Evolutionary conservation across 179 eudicot genomes (phyloP).

Genomic region (Vitellaria paradoxa): DNA sequence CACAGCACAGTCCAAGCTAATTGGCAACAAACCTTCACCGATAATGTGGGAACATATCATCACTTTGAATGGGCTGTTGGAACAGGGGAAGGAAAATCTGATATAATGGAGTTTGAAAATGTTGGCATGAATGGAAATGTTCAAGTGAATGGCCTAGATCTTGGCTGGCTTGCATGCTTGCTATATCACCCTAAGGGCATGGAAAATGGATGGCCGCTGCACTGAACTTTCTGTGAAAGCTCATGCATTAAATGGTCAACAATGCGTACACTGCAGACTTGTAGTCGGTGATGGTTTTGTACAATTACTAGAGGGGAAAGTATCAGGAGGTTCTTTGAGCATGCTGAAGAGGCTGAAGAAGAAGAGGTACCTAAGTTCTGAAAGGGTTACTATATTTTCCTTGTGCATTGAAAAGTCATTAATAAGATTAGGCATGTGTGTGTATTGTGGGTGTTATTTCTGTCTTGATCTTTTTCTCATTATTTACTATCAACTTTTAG

Average conservation of each 20-base stretch:
- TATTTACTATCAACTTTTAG: constrained; percentile 34
- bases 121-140: constrained; percentile 90
- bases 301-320: constrained; percentile 79
- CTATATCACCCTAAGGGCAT: constrained; percentile 90
- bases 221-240: constrained; percentile 89
- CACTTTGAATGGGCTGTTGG: constrained; percentile 99
- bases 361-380: constrained; percentile 67
- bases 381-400: constrained; percentile 3
- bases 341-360: constrained; percentile 99
- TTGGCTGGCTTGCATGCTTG: constrained; percentile 75
- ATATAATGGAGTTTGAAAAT: constrained; percentile 89
- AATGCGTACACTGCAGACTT: constrained; percentile 95
- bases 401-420: not conserved
- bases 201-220: constrained; percentile 78
- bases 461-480: constrained; percentile 8
- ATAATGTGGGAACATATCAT: constrained; percentile 78
- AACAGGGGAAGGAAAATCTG: constrained; percentile 95
- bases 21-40: constrained; percentile 88
- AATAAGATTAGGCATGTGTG: constrained; percentile 24
- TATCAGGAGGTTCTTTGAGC: constrained; percentile 91
- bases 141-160: constrained; percentile 76
- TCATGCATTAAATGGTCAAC: constrained; percentile 90
- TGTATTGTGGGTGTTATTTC: not conserved
- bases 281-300: constrained; percentile 95
- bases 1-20: constrained; percentile 80